Evolutionary conservation across 139 green algal genomes (phyloP), one percentile per base, ranked within the genome.

Genomic region (Coccomyxa sp.): DNA sequence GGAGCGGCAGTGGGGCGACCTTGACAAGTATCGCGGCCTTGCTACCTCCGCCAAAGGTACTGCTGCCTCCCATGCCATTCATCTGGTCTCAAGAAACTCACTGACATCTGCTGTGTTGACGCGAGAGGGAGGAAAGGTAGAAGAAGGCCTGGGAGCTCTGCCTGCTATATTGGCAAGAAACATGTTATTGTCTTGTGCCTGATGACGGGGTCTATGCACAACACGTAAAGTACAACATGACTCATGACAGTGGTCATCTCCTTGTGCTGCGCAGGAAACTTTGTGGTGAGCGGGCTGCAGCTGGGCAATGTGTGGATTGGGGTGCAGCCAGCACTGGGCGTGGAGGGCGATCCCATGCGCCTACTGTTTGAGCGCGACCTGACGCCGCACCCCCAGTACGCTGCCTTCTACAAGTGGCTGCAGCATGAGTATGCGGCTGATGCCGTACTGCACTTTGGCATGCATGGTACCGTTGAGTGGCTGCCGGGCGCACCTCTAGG

Each of bases 271-370:
- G 77, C 76, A 77, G 92, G 91, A 17, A 79, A 78, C n/a, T 67
- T 75, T 23, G 79, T 95, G 79, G 85, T 96, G 1, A 83, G 85
- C 0, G 94, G 94, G 7, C 14, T 99, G 14, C 88, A 95, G 86
- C 81, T 98, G 15, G 97, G 97, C 75, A 98, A 98, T 63, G 92
- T 99, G 31, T 99, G 90, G 81, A 92, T 99, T 18, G 97, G 95
- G 1, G 94, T 99, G 30, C 93, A 97, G 89, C 97, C 97, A 23
- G 80, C 95, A 45, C 90, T 99, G 82, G 97, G 97, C 0, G 75
- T 99, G 28, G 97, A 99, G 88, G 97, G 97, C 23, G 97, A 99
- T 87, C 97, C 97, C 31, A 99, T 99, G 96, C 91, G 97, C 13
- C 94, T 99, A 79, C 92, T 99, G 45, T 99, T 99, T 83, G 93